Base-by-base conservation (phyloP, 371 early-diverging fungal genomes). In the Mortierella sp. region DNA sequence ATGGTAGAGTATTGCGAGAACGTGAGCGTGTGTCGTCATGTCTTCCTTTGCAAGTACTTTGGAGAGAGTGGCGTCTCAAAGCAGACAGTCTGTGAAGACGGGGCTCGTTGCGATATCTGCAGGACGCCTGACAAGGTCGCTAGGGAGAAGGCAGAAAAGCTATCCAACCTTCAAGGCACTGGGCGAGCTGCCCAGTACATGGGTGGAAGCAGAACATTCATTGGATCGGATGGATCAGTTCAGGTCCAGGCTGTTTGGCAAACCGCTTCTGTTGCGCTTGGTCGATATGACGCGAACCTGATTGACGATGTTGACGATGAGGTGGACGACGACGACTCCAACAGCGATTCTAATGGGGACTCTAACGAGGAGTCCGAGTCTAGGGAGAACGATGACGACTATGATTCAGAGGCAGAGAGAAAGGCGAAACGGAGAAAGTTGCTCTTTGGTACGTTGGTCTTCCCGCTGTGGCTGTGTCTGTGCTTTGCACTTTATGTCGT, bases 1-100 rank as follows among this genome's bases (percentile, higher is more conserved):
- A 95, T 99, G 80, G 85, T 98, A 22, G 84, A 85, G 21, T 98
- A 89, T 68, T 98, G 98, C 77, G 97, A 98, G 74, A 97, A 99
- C 76, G 82, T 80, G 41, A 80, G 84, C 1, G 95, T 96, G 46
- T 99, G 99, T 67, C 87, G 99, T 45, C 84, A 99, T 43, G 86
- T 90, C 58, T 91, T 92, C 46, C 86, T 99, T 13, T 85, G 98
- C 55, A 86, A 84, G 24, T 96, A 99, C 79, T 99, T 99, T 89
- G 95, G 95, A 21, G 99, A 99, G 71, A 63, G 45, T 10, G 49
- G 46, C 31, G 62, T 76, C 46, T 21, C 25, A 1, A 60, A 54
- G 13, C 43, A 52, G n/a, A 34, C 27, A 0, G 76, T 76, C 12
- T 76, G 76, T 24, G 49, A 49, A n/a, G 61, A 65, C 29, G 65